Evolutionary conservation across 805 yeast species (phyloP).

Genomic region (Wickerhamomyces queroliae): DNA sequence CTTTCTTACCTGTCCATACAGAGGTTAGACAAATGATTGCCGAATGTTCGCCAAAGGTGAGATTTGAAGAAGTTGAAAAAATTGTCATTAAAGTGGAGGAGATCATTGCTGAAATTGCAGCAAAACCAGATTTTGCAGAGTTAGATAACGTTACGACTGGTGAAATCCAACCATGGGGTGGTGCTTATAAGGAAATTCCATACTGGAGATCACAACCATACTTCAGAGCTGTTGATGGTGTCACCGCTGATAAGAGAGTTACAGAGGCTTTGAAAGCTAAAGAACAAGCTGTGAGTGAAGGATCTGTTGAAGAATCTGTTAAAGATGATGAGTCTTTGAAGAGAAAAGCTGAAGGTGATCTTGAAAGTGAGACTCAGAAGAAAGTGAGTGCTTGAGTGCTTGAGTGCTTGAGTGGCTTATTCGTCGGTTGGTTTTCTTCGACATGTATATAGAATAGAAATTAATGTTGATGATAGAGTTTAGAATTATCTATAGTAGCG

Average conservation of each 20-base stretch:
- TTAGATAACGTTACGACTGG: constrained; percentile 54
- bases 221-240: constrained; percentile 85
- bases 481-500: too few relatives aligned
- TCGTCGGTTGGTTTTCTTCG: too few relatives aligned
- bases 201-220: constrained; percentile 97
- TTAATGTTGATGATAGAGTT: too few relatives aligned
- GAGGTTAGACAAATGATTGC: constrained; percentile 77
- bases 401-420: too few relatives aligned
- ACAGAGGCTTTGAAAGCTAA: constrained; percentile 21
- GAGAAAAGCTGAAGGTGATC: constrained; percentile 19
- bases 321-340: constrained; percentile 7
- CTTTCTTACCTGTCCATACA: constrained; percentile 71
- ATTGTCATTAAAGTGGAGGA: constrained; percentile 63
- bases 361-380: constrained; percentile 11
- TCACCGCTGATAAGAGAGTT: constrained; percentile 40
- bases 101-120: constrained; percentile 52
- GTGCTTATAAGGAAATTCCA: constrained; percentile 73
- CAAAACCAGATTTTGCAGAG: constrained; percentile 43
- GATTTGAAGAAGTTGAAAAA: constrained; percentile 44
- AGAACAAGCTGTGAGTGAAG: constrained; percentile 4
- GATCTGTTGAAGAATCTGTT: not conserved
- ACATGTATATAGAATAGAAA: too few relatives aligned
- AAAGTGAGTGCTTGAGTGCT: too few relatives aligned
- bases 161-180: constrained; percentile 66
- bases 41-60: constrained; percentile 34